A percentile compares a stretch with the other conserved stretches of the same genome.
Evolutionary conservation across 2,329 filamentous ascomycete species (phyloP).

Genomic region (Beauveria sp.): DNA sequence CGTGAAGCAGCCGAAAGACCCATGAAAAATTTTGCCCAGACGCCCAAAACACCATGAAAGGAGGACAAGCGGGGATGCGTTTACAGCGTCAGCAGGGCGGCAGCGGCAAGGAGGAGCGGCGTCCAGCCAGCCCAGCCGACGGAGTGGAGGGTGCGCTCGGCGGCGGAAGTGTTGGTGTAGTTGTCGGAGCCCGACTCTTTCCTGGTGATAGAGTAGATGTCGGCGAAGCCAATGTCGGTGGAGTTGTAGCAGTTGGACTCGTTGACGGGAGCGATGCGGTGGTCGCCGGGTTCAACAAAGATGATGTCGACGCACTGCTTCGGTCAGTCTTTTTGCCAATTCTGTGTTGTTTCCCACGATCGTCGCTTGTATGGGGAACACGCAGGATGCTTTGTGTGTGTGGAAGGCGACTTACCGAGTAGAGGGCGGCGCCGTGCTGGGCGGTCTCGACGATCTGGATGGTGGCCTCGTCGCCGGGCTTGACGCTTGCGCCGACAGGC

Average conservation of each 20-base stretch:
- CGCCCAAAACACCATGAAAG: neutral
- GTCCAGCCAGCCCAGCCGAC: constrained; percentile 10
- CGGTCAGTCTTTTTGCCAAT: neutral
- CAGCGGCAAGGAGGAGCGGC: constrained; percentile 4
- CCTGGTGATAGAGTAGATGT: constrained; percentile 63
- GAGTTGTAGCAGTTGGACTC: constrained; percentile 85
- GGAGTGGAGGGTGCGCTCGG: constrained; percentile 2
- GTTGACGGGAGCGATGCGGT: constrained; percentile 62
- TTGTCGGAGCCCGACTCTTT: constrained; percentile 31
- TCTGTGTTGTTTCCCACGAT: neutral
- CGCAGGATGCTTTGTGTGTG: neutral
- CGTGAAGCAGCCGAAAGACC: neutral
- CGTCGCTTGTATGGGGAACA: neutral
- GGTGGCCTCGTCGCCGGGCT: constrained; percentile 79
- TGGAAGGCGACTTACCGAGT: constrained; percentile 52
- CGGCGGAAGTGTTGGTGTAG: constrained; percentile 3
- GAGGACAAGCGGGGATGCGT: neutral
- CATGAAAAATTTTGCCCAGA: neutral
- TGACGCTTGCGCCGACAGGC: constrained; percentile 61
- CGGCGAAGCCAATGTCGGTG: constrained; percentile 65
- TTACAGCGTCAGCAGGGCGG: neutral
- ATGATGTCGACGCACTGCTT: constrained; percentile 86
- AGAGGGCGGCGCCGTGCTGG: constrained; percentile 74
- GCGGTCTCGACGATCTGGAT: constrained; percentile 83
- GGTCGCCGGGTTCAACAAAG: constrained; percentile 71